Evolutionary conservation across 1,284 basidiomycete species (phyloP).

Genomic region (Cryptococcus wingfieldii): DNA sequence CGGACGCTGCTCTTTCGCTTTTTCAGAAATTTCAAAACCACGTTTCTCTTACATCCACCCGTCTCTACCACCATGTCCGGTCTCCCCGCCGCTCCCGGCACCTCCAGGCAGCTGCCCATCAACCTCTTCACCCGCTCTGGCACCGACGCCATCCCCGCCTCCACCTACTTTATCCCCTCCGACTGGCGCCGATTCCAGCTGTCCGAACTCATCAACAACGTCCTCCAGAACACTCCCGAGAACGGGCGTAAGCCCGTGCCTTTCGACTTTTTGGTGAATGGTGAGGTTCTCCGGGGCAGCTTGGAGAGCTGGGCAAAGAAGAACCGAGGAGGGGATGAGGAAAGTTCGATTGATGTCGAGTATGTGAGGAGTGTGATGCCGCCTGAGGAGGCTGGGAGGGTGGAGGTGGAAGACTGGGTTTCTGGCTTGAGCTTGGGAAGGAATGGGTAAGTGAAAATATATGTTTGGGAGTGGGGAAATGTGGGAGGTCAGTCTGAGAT

Average conservation of each 20-base stretch:
- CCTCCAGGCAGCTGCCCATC: constrained; percentile 56
- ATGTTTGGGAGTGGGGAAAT: too few species aligned
- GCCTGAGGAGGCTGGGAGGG: constrained; percentile 71
- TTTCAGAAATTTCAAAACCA: not conserved
- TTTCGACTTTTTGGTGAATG: constrained; percentile 88
- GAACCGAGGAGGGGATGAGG: constrained; percentile 64
- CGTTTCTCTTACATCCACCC: not conserved
- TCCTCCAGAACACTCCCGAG: constrained; percentile 59
- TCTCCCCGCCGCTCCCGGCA: not conserved
- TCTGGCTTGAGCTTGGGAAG: constrained; percentile 70
- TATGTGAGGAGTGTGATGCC: constrained; percentile 91
- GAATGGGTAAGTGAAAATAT: constrained; percentile 57
- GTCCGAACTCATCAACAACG: constrained; percentile 96
- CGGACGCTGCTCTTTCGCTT: not conserved
- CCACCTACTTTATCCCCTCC: constrained; percentile 90
- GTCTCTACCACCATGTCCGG: not conserved
- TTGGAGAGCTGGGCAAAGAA: constrained; percentile 74
- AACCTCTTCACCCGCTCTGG: constrained; percentile 73
- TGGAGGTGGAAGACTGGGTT: constrained; percentile 93
- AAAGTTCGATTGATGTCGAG: constrained; percentile 82
- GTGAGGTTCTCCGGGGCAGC: constrained; percentile 70
- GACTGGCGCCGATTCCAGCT: constrained; percentile 91
- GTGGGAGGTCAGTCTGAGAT: too few species aligned
- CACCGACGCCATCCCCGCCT: constrained; percentile 71
- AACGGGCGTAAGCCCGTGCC: constrained; percentile 63